These are phyloP conservation scores for Nyctanthes arbortristis DNA, from an alignment of 257 asterid species.

Conservation along the genomic window DNA sequence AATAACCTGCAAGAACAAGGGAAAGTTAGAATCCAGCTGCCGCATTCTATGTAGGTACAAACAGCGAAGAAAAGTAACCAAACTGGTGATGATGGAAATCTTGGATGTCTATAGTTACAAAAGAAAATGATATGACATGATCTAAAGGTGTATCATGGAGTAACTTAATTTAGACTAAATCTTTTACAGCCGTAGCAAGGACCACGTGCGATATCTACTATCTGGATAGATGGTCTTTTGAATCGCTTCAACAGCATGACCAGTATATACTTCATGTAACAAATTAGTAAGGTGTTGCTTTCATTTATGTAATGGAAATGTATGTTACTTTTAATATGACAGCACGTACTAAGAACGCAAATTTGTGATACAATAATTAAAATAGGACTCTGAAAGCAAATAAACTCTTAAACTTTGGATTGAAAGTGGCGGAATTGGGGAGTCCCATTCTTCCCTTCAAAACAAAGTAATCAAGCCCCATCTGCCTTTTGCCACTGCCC, in stretches of 20 bases:
- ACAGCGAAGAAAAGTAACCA: not conserved
- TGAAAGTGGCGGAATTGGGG: not conserved
- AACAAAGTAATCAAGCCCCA: not conserved
- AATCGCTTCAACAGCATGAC: slow-evolving; percentile 34
- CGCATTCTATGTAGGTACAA: not conserved
- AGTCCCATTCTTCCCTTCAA: not conserved
- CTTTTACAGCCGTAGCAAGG: slow-evolving; percentile 17
- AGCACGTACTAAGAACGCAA: slow-evolving; percentile 12
- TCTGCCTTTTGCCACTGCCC: no score
- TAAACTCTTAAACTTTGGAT: not conserved
- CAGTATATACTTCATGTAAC: slow-evolving; percentile 24
- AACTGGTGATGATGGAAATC: no score
- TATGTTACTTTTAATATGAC: slow-evolving; percentile 5
- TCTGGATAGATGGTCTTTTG: slow-evolving; percentile 40
- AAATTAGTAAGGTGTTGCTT: slow-evolving; percentile 37
- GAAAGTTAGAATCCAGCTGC: not conserved
- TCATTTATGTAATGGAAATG: slow-evolving; percentile 23
- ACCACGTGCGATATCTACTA: slow-evolving; percentile 17
- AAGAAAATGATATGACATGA: slow-evolving; percentile 3
- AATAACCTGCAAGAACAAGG: not conserved
- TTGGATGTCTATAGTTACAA: no score
- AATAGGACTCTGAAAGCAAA: not conserved
- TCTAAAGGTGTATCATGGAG: slow-evolving; percentile 10
- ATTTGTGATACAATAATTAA: not conserved
- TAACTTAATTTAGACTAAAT: slow-evolving; percentile 15